A percentile compares a stretch with the other conserved stretches of the same genome.
Conservation (phyloP, 768 basidiomycete species). For the Boletus barrowsii region DNA sequence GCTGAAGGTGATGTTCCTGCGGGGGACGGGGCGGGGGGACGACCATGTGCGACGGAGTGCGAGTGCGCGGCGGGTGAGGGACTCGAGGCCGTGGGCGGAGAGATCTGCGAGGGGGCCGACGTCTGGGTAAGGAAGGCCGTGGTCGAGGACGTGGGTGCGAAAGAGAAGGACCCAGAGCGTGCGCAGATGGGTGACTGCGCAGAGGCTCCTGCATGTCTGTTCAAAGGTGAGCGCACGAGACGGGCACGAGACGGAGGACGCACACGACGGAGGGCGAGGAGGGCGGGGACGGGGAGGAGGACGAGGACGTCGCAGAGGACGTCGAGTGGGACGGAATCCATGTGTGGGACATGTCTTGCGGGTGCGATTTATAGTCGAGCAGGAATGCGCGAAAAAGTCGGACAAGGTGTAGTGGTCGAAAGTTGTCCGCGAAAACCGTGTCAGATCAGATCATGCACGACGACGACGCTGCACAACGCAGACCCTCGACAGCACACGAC, state of each 20-base stretch:
- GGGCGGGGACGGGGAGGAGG: conserved; percentile 39
- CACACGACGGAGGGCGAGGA: conserved; percentile 49
- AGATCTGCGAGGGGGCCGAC: conserved; percentile 33
- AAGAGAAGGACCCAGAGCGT: conserved; percentile 51
- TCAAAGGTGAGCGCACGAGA: neutral
- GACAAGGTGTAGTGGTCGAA: too few species aligned
- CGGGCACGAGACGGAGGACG: conserved; percentile 6
- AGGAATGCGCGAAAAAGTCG: conserved; percentile 20
- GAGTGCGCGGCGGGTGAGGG: conserved; percentile 37
- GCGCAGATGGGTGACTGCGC: conserved; percentile 42
- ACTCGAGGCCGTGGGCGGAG: conserved; percentile 45
- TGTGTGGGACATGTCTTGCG: neutral
- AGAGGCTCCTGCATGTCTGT: conserved; percentile 48
- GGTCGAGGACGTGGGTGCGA: conserved; percentile 37
- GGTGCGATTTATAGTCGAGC: conserved; percentile 1
- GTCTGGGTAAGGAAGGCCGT: conserved; percentile 48
- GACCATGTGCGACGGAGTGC: conserved; percentile 50
- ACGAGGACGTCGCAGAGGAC: conserved; percentile 43
- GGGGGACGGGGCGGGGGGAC: conserved; percentile 35
- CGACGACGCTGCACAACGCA: conserved; percentile 9
- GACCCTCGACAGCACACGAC: conserved; percentile 15
- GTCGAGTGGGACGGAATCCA: conserved; percentile 39
- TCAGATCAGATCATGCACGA: conserved; percentile 26
- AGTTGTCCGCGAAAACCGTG: conserved; percentile 25
- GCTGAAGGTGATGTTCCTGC: conserved; percentile 25